Percentiles rank a stretch among this genome's conserved stretches.
phyloP scores from a whole-genome alignment of 2,329 filamentous ascomycete species.

The Tetracladium maxilliforme region DNA sequence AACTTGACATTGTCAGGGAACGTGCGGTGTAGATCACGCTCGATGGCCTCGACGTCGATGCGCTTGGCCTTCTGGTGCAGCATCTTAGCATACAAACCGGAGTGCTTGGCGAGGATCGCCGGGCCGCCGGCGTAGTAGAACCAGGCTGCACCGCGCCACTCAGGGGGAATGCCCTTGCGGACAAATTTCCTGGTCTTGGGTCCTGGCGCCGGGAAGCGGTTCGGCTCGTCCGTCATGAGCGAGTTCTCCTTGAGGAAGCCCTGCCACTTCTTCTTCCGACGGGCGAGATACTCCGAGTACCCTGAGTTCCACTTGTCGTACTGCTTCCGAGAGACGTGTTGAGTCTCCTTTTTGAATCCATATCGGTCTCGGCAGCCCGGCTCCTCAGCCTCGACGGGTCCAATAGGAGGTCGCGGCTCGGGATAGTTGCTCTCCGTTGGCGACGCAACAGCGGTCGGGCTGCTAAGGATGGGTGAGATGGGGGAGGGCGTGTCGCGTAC shows the following conservation, averaged over 20 bases:
- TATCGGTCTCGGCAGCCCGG: conserved; percentile 54
- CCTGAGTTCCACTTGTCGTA: conserved; percentile 70
- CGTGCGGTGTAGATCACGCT: conserved; percentile 83
- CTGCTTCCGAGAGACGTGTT: conserved; percentile 60
- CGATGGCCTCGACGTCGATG: conserved; percentile 77
- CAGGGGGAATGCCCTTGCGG: conserved; percentile 83
- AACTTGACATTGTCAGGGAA: conserved; percentile 92
- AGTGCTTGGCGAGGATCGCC: conserved; percentile 59
- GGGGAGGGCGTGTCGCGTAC: background rate
- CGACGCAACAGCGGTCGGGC: background rate
- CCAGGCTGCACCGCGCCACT: conserved; percentile 92
- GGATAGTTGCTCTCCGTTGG: conserved; percentile 1
- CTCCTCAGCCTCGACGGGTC: conserved; percentile 1
- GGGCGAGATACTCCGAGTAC: conserved; percentile 62
- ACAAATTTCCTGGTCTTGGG: conserved; percentile 82
- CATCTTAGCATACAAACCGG: conserved; percentile 61
- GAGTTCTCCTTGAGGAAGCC: conserved; percentile 63
- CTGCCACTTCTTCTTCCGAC: conserved; percentile 71
- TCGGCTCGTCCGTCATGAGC: conserved; percentile 56
- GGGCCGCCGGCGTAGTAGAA: conserved; percentile 91
- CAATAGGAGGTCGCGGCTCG: conserved; percentile 1
- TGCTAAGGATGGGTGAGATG: conserved; percentile 1
- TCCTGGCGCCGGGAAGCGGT: conserved; percentile 64
- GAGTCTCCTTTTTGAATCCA: conserved; percentile 79
- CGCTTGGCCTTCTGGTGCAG: conserved; percentile 49